phyloP scores from a whole-genome alignment of 345 rosid species.

The Brassica carinata region DNA sequence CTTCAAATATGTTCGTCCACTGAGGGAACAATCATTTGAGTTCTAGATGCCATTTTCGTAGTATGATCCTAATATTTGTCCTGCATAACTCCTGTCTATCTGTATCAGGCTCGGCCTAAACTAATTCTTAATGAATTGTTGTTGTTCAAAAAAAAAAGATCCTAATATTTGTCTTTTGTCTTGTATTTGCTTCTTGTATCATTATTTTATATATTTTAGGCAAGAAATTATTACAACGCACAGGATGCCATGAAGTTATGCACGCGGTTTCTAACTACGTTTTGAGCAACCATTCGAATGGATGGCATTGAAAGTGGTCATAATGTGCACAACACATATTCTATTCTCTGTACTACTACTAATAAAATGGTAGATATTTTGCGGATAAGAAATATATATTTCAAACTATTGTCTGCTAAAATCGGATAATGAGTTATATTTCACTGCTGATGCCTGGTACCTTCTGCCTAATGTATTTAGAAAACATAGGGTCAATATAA shows the following conservation, averaged over 20 bases:
- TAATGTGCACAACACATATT: conserved; percentile 20
- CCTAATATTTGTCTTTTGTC: background rate
- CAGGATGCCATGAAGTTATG: conserved; percentile 38
- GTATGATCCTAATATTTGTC: conserved; percentile 1
- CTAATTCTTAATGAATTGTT: too few relatives aligned
- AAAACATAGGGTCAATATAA: conserved; percentile 20
- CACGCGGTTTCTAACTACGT: conserved; percentile 38
- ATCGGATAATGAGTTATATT: conserved; percentile 19
- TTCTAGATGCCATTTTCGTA: background rate
- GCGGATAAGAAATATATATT: conserved; percentile 5
- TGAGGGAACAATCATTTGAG: background rate
- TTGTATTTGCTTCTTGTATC: background rate
- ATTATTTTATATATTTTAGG: background rate
- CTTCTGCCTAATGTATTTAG: background rate
- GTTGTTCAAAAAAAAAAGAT: too few relatives aligned
- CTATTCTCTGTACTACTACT: conserved; percentile 18
- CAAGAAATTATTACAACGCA: conserved; percentile 3
- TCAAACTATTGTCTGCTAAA: background rate
- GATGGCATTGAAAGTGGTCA: conserved; percentile 22
- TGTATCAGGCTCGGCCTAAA: too few relatives aligned
- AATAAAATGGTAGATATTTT: background rate
- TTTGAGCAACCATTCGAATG: conserved; percentile 37
- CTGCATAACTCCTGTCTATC: too few relatives aligned
- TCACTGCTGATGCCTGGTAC: conserved; percentile 11
- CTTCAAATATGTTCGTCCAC: background rate